A percentile compares a stretch with the other conserved stretches of the same genome.
These are phyloP conservation scores for Knufia fluminis DNA, from an alignment of 2,329 filamentous ascomycete species.

Conservation along the genomic window DNA sequence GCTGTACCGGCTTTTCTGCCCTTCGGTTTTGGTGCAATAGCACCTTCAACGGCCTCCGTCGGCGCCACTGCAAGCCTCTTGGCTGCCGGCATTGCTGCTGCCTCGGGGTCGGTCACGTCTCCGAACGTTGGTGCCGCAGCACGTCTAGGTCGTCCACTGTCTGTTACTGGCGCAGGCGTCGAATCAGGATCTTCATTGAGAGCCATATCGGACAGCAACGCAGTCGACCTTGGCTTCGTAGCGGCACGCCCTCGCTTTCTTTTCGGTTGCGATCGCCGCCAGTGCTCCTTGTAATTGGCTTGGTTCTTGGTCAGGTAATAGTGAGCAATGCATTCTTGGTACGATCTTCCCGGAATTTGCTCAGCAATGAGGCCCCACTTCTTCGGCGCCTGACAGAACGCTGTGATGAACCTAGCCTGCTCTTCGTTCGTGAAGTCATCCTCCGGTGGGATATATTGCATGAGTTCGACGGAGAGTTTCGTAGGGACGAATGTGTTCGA, in stretches of 20 bases:
- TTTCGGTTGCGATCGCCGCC: conserved; percentile 37
- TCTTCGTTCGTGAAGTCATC: conserved; percentile 42
- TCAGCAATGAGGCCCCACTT: conserved; percentile 45
- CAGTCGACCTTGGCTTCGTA: conserved; percentile 37
- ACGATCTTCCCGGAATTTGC: conserved; percentile 36
- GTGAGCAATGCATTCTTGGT: conserved; percentile 41
- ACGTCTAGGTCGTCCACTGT: conserved; percentile 41
- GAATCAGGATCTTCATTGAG: conserved; percentile 36
- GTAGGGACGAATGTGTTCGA: conserved; percentile 36
- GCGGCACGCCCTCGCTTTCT: conserved; percentile 29
- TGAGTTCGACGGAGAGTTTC: conserved; percentile 33
- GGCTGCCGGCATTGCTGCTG: conserved; percentile 24
- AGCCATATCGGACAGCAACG: conserved; percentile 39
- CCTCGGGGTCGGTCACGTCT: conserved; percentile 26
- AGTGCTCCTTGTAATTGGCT: conserved; percentile 42
- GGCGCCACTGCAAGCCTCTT: conserved; percentile 24
- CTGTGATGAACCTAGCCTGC: conserved; percentile 37
- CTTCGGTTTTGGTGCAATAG: conserved; percentile 19
- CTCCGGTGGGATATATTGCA: conserved; percentile 36
- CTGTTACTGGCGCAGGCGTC: conserved; percentile 35
- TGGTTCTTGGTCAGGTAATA: conserved; percentile 44
- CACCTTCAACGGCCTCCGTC: conserved; percentile 24
- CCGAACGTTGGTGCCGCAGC: conserved; percentile 44
- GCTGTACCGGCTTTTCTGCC: conserved; percentile 22
- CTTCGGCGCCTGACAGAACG: conserved; percentile 41